Percentiles rank a stretch among this genome's conserved stretches.
Conservation (phyloP, 768 basidiomycete species). For the Mrakia gelida region DNA sequence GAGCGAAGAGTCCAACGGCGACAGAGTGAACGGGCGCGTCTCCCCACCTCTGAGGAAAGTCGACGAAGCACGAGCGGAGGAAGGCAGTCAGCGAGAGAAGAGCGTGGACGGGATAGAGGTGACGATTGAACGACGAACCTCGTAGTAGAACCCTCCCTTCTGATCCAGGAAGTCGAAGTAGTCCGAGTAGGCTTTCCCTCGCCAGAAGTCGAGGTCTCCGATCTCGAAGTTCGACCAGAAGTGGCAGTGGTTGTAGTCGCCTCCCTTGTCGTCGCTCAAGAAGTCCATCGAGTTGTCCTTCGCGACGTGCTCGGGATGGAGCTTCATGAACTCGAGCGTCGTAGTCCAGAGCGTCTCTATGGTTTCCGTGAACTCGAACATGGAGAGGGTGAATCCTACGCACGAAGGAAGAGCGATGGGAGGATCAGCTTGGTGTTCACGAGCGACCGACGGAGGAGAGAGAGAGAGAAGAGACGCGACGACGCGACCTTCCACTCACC, state of each 20-base stretch:
- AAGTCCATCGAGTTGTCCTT: constrained; percentile 66
- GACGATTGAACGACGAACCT: constrained; percentile 40
- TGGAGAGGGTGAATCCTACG: constrained; percentile 61
- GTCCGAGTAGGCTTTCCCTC: constrained; percentile 70
- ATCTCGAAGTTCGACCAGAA: constrained; percentile 24
- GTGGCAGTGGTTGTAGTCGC: constrained; percentile 55
- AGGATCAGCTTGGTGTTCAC: not conserved
- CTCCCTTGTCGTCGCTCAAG: constrained; percentile 66
- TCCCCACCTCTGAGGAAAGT: constrained; percentile 50
- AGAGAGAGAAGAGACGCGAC: not conserved
- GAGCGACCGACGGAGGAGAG: not conserved
- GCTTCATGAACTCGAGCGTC: constrained; percentile 52
- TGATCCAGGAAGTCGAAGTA: constrained; percentile 79
- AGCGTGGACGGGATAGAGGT: not conserved
- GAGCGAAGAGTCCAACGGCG: constrained; percentile 80
- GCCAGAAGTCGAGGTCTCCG: constrained; percentile 59
- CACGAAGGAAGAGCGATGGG: not conserved
- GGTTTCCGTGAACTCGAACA: constrained; percentile 66
- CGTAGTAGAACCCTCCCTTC: constrained; percentile 73
- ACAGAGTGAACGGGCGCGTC: constrained; percentile 83
- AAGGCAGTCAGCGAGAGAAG: not conserved
- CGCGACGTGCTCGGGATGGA: constrained; percentile 20
- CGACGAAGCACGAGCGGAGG: not conserved
- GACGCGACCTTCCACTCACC: constrained; percentile 47
- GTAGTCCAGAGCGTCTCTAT: constrained; percentile 74